phyloP scores from a whole-genome alignment of 2,329 filamentous ascomycete genomes.

The Colletotrichum incanum region DNA sequence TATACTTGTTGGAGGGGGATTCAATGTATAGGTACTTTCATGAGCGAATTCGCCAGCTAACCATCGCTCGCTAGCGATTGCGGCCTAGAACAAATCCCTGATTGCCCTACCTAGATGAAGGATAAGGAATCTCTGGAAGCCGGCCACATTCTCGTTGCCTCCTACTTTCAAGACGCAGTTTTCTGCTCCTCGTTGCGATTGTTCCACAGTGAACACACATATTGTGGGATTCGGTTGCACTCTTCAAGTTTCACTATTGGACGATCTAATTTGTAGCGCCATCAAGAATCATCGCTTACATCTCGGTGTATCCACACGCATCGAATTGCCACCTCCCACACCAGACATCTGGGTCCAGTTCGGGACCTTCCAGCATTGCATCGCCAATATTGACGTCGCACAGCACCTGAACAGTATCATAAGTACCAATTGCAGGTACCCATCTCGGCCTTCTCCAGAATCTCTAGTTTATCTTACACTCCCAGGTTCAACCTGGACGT shows the following conservation, averaged over 20 bases:
- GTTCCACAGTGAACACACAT: no score
- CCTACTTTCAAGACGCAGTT: neutral
- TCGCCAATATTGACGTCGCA: neutral
- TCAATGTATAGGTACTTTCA: neutral
- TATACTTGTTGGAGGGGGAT: neutral
- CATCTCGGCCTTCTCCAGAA: neutral
- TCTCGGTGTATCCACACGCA: neutral
- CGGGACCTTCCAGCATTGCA: neutral
- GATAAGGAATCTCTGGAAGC: neutral
- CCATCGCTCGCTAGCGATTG: neutral
- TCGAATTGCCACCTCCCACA: neutral
- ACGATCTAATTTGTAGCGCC: neutral
- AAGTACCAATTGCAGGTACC: neutral
- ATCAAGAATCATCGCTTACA: neutral
- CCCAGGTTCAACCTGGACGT: neutral
- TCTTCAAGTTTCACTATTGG: neutral
- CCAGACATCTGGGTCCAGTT: no score
- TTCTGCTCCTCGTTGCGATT: neutral
- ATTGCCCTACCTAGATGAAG: neutral
- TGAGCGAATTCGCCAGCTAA: neutral
- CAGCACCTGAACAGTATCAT: neutral
- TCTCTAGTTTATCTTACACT: neutral
- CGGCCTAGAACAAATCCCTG: neutral
- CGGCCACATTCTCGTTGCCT: neutral
- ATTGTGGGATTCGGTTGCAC: neutral